Evolutionary conservation across 352 stramenopile genomes (phyloP).

Genomic region (Phytophthora sp.): DNA sequence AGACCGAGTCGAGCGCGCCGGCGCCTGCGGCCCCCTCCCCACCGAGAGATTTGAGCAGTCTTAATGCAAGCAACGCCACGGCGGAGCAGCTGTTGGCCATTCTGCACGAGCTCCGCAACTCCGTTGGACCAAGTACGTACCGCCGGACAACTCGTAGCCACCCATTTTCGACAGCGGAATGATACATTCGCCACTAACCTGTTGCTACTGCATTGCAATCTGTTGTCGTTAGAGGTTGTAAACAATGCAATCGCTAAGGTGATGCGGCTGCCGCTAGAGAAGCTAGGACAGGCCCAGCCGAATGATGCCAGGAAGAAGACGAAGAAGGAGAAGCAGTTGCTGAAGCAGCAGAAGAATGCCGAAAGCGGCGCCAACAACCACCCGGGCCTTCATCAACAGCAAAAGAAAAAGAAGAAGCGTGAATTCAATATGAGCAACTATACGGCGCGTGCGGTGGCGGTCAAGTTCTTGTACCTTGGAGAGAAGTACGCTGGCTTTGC

Average conservation of each 20-base stretch:
- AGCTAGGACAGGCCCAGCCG: constrained; percentile 1
- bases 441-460: constrained; percentile 62
- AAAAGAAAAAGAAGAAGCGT: constrained; percentile 70
- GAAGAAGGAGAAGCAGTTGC: constrained; percentile 34
- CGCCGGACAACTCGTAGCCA: not conserved
- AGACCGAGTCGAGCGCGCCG: constrained; percentile 4
- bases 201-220: constrained; percentile 5
- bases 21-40: constrained; percentile 3
- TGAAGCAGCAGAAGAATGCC: constrained; percentile 28
- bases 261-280: constrained; percentile 32
- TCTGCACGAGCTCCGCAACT: constrained; percentile 62
- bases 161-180: not conserved
- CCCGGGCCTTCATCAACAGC: constrained; percentile 17
- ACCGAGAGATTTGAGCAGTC: constrained; percentile 28
- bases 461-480: constrained; percentile 90
- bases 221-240: constrained; percentile 55
- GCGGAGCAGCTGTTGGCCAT: constrained; percentile 68
- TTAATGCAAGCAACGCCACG: constrained; percentile 41
- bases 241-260: constrained; percentile 78
- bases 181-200: constrained; percentile 13
- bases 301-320: constrained; percentile 17
- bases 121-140: constrained; percentile 66
- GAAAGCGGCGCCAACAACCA: constrained; percentile 1
- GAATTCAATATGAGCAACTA: constrained; percentile 86
- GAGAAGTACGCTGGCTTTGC: constrained; percentile 91